Base-by-base conservation (phyloP, 1,284 basidiomycete species). In the Ustilago lituana region DNA sequence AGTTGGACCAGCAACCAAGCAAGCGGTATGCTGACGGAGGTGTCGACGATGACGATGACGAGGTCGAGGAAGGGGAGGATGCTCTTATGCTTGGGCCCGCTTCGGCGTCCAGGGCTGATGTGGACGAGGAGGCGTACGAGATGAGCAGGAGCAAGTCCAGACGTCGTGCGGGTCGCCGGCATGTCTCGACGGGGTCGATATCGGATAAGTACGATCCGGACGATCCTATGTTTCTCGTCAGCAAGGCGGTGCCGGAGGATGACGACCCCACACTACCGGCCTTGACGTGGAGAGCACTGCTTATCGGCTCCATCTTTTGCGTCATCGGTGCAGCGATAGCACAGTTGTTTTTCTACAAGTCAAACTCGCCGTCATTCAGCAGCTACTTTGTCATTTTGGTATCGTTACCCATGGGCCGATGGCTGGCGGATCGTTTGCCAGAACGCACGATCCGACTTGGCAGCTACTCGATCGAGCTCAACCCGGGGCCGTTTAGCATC, bases 371-470 rank as follows among this genome's bases (percentile, higher is more conserved):
- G 0, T 80, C 80, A 1, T 86, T 87, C 77, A 85, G 84, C 31
- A 80, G 80, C 20, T 87, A 86, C 80, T 86, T 87, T 77, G 85
- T 87, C 63, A 85, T 87, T 45, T 80, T 87, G 19, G 69, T 84
- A 37, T 78, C 80, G 15, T 83, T 85, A 26, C 85, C 85, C 1
- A 73, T 86, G 4, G 85, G 85, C 0, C 80, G 79, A 36, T 82
- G 77, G 64, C 70, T 84, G 1, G 82, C 83, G 1, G 77, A 82
- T 23, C 57, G 62, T 0, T 39, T 80, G 10, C 78, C 80, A 2
- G 69, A 74, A 24, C 35, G 81, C 5, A 66, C 82, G 9, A 50
- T 84, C 14, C 78, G 80, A 6, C 3, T 81, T 14, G 52, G 69
- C 41, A 72, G 71, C 22, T 74, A 52, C 58, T 60, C 55, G 10